A percentile compares a stretch with the other conserved stretches of the same genome.
phyloP scores from a whole-genome alignment of 495 filamentous ascomycete genomes.

The Aspergillus saccharolyticus region DNA sequence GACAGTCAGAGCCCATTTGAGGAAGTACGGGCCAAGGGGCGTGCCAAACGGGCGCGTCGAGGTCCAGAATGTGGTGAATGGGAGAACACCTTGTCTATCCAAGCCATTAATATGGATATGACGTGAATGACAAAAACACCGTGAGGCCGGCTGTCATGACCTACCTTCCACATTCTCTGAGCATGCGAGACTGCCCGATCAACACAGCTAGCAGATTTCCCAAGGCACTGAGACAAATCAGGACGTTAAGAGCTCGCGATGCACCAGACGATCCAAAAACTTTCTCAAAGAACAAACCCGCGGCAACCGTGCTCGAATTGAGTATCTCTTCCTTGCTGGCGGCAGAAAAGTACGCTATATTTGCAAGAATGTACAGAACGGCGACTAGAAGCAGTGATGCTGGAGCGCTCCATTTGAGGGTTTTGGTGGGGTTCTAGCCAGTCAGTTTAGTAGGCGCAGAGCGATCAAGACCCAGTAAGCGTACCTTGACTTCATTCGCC shows the following conservation, averaged over 20 bases:
- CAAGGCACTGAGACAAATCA: slow-evolving; percentile 59
- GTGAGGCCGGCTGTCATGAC: neutral
- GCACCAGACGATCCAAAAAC: slow-evolving; percentile 53
- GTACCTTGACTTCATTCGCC: slow-evolving; percentile 59
- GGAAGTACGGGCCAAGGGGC: slow-evolving; percentile 52
- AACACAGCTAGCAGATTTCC: slow-evolving; percentile 58
- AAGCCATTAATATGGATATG: neutral
- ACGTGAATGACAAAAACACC: neutral
- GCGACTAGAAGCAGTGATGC: slow-evolving; percentile 47
- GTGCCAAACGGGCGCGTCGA: slow-evolving; percentile 60
- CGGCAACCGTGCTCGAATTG: slow-evolving; percentile 49
- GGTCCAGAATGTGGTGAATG: slow-evolving; percentile 58
- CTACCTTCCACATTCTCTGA: slow-evolving; percentile 54
- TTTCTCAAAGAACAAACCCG: slow-evolving; percentile 54
- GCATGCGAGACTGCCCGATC: slow-evolving; percentile 52
- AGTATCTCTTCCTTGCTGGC: slow-evolving; percentile 51
- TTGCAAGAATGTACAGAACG: slow-evolving; percentile 55
- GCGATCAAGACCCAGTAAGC: slow-evolving; percentile 12
- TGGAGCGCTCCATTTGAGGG: slow-evolving; percentile 46
- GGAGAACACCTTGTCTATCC: slow-evolving; percentile 58
- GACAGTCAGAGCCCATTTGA: slow-evolving; percentile 55
- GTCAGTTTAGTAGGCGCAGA: neutral
- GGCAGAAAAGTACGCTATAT: slow-evolving; percentile 58
- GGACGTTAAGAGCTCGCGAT: slow-evolving; percentile 51
- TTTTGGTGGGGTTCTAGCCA: slow-evolving; percentile 52